phyloP scores from a whole-genome alignment of 768 basidiomycete species.

The Mrakia hoshinonis region DNA sequence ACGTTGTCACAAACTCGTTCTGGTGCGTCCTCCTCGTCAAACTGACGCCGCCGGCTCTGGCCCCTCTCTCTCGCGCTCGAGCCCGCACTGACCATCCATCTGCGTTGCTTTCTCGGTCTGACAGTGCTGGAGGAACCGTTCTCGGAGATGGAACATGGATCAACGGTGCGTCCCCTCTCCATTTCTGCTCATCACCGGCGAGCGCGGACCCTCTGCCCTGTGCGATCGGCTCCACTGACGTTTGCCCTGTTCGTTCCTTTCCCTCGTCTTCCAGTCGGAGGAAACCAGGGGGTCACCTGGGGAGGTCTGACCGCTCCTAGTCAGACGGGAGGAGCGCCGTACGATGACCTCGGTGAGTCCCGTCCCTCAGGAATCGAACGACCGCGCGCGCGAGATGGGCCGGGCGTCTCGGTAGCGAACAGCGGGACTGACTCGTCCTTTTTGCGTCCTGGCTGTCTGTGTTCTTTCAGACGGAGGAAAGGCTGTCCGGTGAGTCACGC shows the following conservation, averaged over 20 bases:
- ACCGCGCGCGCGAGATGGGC: too few species aligned
- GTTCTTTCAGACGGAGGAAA: conserved; percentile 54
- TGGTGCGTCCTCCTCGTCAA: conserved; percentile 35
- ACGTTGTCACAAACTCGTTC: conserved; percentile 68
- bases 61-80: background rate
- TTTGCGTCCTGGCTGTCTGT: background rate
- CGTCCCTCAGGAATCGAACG: background rate
- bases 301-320: conserved; percentile 47
- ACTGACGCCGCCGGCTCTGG: background rate
- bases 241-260: background rate
- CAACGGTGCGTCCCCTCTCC: conserved; percentile 39
- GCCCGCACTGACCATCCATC: background rate
- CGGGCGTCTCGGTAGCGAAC: background rate
- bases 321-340: conserved; percentile 48
- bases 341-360: conserved; percentile 54
- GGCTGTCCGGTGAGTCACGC: conserved; percentile 52
- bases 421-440: background rate
- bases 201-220: background rate
- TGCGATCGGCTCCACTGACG: too few species aligned
- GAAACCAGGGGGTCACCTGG: conserved; percentile 57
- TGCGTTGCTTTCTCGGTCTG: background rate
- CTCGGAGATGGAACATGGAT: conserved; percentile 74
- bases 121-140: conserved; percentile 55
- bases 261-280: conserved; percentile 48
- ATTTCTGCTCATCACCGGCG: background rate